phyloP scores from a whole-genome alignment of 257 asterid species.

The Nicotiana sylvestris region DNA sequence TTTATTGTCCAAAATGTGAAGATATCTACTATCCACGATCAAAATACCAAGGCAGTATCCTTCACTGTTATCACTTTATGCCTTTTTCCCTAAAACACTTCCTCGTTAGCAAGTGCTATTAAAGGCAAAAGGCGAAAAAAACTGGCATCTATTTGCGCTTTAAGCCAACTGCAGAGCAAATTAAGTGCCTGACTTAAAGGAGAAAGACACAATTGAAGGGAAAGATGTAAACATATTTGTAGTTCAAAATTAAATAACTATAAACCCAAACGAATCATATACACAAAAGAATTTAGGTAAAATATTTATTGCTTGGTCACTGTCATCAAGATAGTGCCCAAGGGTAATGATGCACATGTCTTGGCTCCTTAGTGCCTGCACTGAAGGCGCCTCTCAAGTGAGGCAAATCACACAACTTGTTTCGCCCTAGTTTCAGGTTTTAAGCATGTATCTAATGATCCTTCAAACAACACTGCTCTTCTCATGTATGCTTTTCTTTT shows the following conservation, averaged over 20 bases:
- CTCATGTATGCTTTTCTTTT: not conserved
- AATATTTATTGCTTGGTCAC: not conserved
- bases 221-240: not conserved
- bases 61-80: slow-evolving; percentile 17
- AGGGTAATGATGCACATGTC: not conserved
- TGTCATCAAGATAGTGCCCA: not conserved
- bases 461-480: not conserved
- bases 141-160: not conserved
- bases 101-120: not conserved
- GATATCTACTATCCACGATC: slow-evolving; percentile 95
- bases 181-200: not conserved
- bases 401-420: not conserved
- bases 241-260: not conserved
- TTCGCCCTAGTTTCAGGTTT: not conserved
- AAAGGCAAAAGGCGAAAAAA: not conserved
- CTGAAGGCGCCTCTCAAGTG: not conserved
- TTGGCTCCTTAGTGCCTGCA: not conserved
- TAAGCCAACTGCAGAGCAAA: not conserved
- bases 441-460: not conserved
- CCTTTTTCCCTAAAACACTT: not conserved
- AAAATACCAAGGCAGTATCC: slow-evolving; percentile 99
- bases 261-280: not conserved
- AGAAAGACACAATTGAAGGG: not conserved
- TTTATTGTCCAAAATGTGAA: slow-evolving; percentile 94
- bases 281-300: not conserved